Evolutionary conservation across 192 early-diverging fungal species (phyloP).

Genomic region (Chytriomyces sp.): DNA sequence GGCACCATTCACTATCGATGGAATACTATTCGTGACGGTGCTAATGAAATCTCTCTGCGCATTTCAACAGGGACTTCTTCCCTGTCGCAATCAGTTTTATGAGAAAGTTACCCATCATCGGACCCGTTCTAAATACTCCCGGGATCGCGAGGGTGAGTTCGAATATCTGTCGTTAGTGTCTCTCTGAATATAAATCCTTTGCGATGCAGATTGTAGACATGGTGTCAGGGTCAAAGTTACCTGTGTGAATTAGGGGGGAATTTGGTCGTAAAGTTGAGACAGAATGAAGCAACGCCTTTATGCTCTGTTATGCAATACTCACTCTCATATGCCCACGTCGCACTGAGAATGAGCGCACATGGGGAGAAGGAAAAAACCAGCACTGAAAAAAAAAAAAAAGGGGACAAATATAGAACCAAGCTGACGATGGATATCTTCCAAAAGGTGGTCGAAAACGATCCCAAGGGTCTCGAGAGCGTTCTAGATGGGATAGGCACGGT

Average conservation of each 20-base stretch:
- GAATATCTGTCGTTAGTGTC: not conserved
- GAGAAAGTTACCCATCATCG: slow-evolving; percentile 87
- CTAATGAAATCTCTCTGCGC: not conserved
- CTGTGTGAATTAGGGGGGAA: slow-evolving; percentile 48
- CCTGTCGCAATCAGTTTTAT: slow-evolving; percentile 89
- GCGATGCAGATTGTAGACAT: slow-evolving; percentile 54
- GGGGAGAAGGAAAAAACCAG: no score
- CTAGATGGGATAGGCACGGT: not conserved
- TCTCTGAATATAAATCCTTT: not conserved
- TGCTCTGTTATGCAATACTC: no score
- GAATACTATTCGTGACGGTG: not conserved
- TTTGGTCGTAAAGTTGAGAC: not conserved
- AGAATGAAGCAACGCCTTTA: slow-evolving; percentile 25
- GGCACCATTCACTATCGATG: not conserved
- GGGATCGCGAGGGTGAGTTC: slow-evolving; percentile 71
- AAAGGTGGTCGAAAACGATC: no score
- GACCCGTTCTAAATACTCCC: slow-evolving; percentile 83
- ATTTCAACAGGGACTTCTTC: slow-evolving; percentile 88
- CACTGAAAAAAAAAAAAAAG: no score
- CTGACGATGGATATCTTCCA: no score
- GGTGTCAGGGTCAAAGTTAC: slow-evolving; percentile 61
- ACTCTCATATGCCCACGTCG: no score
- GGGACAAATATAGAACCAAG: no score
- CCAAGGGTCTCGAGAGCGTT: no score
- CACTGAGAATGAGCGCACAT: no score